A percentile compares a stretch with the other conserved stretches of the same genome.
These are phyloP conservation scores for Apophysomyces elegans DNA, from an alignment of 371 early-diverging fungal genomes.

Conservation along the genomic window DNA sequence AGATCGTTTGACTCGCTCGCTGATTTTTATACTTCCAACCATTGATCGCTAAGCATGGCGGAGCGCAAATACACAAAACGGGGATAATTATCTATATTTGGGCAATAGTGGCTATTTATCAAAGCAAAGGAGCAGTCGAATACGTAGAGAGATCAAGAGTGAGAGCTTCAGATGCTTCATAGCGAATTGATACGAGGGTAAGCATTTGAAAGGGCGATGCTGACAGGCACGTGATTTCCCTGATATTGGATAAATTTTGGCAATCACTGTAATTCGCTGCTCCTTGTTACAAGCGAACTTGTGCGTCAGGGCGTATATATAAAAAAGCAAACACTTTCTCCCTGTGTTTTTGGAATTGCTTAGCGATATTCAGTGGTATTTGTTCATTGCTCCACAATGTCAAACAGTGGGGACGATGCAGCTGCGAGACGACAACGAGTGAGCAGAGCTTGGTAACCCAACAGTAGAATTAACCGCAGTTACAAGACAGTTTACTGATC, in stretches of 20 bases:
- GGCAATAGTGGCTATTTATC: neutral
- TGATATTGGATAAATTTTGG: neutral
- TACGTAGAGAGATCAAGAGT: neutral
- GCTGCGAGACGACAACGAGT: conserved; percentile 25
- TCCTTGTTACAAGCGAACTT: neutral
- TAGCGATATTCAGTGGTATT: neutral
- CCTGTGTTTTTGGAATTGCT: neutral
- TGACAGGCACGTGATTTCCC: neutral
- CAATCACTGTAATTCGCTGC: neutral
- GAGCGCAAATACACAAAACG: neutral
- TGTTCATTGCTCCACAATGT: conserved; percentile 11
- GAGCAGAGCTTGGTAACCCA: conserved; percentile 27
- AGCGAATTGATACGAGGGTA: no score
- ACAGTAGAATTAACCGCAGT: neutral
- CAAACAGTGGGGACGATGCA: conserved; percentile 19
- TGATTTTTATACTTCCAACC: no score
- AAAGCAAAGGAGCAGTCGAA: neutral
- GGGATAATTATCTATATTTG: conserved; percentile 3
- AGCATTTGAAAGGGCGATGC: neutral
- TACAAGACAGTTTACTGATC: neutral
- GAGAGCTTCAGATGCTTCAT: neutral
- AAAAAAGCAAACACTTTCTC: neutral
- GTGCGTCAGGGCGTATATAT: neutral
- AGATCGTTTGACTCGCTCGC: no score
- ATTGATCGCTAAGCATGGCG: neutral